A percentile compares a stretch with the other conserved stretches of the same genome.
Conservation (phyloP, 345 rosid genomes). For the Euphorbia pulcherrima region DNA sequence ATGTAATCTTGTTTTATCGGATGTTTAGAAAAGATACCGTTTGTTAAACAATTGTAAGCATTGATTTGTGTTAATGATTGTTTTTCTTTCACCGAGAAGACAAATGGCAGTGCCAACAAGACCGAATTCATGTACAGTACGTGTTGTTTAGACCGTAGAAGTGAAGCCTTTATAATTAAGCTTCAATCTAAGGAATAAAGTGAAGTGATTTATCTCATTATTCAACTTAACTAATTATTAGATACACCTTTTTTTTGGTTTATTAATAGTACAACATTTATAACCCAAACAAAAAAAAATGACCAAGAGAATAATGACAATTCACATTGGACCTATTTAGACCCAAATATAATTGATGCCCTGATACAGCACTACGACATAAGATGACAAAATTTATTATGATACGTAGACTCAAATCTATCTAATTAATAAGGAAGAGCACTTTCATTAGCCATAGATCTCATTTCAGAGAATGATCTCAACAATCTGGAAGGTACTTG, state of each 20-base stretch:
- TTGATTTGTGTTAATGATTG: too few species aligned
- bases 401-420: neutral
- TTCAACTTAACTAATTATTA: too few species aligned
- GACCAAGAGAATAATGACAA: neutral
- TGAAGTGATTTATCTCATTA: neutral
- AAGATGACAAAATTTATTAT: neutral
- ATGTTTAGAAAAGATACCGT: too few species aligned
- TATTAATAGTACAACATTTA: neutral
- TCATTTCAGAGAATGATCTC: constrained; percentile 35
- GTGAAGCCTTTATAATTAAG: neutral
- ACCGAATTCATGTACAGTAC: constrained; percentile 79
- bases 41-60: too few species aligned
- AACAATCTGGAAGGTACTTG: constrained; percentile 27
- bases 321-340: neutral
- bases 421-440: constrained; percentile 9
- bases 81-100: too few species aligned
- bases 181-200: neutral
- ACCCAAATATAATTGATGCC: neutral
- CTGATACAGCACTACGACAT: neutral
- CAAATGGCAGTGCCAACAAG: too few species aligned
- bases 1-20: too few species aligned
- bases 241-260: neutral
- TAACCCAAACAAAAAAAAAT: too few species aligned
- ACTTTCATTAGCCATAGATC: constrained; percentile 9
- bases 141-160: constrained; percentile 74